Percentiles rank a stretch among this genome's conserved stretches.
phyloP scores from a whole-genome alignment of 2,329 filamentous ascomycete genomes.

The Trichoderma sp. region DNA sequence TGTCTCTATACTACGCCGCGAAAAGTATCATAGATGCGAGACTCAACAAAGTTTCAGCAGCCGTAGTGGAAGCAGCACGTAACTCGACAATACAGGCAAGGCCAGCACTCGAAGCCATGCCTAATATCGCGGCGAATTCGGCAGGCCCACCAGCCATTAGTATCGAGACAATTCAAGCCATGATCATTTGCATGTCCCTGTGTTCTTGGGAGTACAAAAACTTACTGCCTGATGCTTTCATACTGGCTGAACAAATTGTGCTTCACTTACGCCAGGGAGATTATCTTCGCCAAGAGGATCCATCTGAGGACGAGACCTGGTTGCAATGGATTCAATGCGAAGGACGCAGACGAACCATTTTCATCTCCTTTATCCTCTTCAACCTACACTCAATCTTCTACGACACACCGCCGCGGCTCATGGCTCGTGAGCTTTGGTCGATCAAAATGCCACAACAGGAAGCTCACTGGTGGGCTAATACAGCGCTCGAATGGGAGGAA shows the following conservation, averaged over 20 bases:
- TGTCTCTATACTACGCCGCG: slow-evolving; percentile 6
- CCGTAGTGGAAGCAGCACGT: background rate
- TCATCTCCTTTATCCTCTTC: background rate
- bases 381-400: background rate
- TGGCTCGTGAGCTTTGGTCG: slow-evolving; percentile 7
- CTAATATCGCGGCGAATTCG: background rate
- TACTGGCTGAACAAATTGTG: background rate
- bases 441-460: slow-evolving; percentile 9
- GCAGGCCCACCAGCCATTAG: background rate
- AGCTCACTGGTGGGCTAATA: background rate
- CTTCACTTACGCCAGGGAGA: slow-evolving; percentile 3
- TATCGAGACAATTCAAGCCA: slow-evolving; percentile 12
- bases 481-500: slow-evolving; percentile 1
- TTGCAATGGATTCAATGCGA: background rate
- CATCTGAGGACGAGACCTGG: background rate
- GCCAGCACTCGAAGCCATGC: background rate
- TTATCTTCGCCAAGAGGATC: background rate
- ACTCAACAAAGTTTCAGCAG: background rate
- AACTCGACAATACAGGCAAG: background rate
- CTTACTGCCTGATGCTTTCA: background rate
- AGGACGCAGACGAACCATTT: background rate
- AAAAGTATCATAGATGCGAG: background rate
- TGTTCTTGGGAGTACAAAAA: slow-evolving; percentile 14
- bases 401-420: background rate
- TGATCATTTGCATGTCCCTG: slow-evolving; percentile 10